Conservation (phyloP, 805 yeast species). For the Yamadazyma nakazawae region DNA sequence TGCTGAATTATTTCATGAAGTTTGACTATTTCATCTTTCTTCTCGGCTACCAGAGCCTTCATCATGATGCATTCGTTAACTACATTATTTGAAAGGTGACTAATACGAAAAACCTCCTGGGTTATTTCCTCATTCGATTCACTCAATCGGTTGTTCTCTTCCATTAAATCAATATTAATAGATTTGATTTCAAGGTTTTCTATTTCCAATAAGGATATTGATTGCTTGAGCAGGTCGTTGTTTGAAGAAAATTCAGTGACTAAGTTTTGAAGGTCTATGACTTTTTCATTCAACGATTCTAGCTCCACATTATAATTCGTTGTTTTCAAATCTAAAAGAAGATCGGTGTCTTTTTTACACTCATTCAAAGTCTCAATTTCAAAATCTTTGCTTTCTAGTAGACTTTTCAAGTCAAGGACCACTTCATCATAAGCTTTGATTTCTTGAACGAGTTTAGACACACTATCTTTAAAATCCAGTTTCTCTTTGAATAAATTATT, state of each 20-base stretch:
- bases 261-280: neutral
- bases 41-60: neutral
- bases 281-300: conserved; percentile 1
- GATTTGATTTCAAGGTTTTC: neutral
- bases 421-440: neutral
- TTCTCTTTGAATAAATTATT: neutral
- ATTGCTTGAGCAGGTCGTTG: neutral
- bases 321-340: neutral
- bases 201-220: neutral
- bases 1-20: neutral
- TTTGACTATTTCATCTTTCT: neutral
- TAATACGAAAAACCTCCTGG: conserved; percentile 2
- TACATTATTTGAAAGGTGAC: conserved; percentile 1
- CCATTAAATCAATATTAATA: neutral
- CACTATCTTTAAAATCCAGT: neutral
- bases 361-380: conserved; percentile 1
- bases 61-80: neutral
- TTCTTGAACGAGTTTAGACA: neutral
- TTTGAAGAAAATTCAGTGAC: neutral
- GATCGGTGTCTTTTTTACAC: neutral
- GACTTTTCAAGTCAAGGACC: neutral
- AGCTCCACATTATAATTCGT: neutral
- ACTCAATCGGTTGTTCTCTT: conserved; percentile 1
- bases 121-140: neutral
- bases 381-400: neutral